Evolutionary conservation across 257 asterid genomes (phyloP).

Genomic region (Fraxinus excelsior): DNA sequence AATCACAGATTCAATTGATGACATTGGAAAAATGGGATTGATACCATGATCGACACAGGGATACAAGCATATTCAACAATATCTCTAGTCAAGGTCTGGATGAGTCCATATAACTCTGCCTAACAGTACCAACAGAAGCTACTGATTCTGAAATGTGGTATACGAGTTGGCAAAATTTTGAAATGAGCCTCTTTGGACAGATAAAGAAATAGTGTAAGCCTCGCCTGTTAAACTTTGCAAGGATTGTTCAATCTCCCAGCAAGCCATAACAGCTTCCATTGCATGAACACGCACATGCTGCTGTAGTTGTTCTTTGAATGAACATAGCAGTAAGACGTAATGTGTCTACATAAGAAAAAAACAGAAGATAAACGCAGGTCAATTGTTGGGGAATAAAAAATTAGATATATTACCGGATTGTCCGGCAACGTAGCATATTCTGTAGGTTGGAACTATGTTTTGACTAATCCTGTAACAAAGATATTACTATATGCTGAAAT

Average conservation of each 20-base stretch:
- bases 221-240: slow-evolving; percentile 68
- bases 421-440: neutral
- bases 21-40: neutral
- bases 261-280: slow-evolving; percentile 75
- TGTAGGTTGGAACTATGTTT: neutral
- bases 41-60: neutral
- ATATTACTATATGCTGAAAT: neutral
- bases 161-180: neutral
- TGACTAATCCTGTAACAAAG: neutral
- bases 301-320: slow-evolving; percentile 68
- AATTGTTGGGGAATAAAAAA: neutral
- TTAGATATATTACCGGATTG: neutral
- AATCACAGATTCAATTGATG: neutral
- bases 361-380: slow-evolving; percentile 6
- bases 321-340: slow-evolving; percentile 63
- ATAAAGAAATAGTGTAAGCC: neutral
- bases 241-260: slow-evolving; percentile 77
- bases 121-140: neutral
- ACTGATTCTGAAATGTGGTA: neutral
- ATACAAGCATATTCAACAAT: neutral
- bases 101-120: neutral
- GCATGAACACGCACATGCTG: slow-evolving; percentile 76
- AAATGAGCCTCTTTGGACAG: neutral
- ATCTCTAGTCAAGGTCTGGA: neutral
- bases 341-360: slow-evolving; percentile 45